Conservation (phyloP, 2,329 filamentous ascomycete genomes). For the Sclerotinia glacialis region DNA sequence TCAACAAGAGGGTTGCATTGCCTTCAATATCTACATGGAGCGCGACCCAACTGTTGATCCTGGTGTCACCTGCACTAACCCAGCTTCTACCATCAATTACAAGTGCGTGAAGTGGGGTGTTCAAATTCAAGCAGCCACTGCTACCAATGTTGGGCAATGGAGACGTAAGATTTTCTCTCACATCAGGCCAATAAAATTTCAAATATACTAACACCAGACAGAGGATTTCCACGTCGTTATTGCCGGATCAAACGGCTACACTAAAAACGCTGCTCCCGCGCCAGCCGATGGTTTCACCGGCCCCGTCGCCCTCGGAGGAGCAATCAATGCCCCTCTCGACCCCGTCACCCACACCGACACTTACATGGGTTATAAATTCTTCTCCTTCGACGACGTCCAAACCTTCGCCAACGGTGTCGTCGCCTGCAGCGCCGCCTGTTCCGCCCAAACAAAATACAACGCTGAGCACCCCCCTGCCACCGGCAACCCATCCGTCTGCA, state of each 20-base stretch:
- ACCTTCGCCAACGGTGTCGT: constrained; percentile 27
- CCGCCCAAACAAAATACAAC: constrained; percentile 41
- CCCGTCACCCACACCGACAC: constrained; percentile 32
- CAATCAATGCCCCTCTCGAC: constrained; percentile 39
- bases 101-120: constrained; percentile 42
- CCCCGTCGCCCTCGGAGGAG: constrained; percentile 37
- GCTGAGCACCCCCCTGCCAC: constrained; percentile 35
- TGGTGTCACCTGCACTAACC: constrained; percentile 38
- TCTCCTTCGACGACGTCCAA: constrained; percentile 28
- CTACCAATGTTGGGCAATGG: constrained; percentile 40
- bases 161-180: constrained; percentile 26
- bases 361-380: constrained; percentile 38
- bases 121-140: constrained; percentile 34
- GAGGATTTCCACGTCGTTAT: constrained; percentile 43
- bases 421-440: constrained; percentile 40
- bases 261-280: constrained; percentile 32
- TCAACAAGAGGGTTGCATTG: constrained; percentile 33
- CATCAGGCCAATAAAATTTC: too few relatives aligned
- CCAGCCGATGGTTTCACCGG: constrained; percentile 23
- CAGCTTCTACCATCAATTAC: constrained; percentile 39
- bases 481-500: constrained; percentile 40
- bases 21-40: constrained; percentile 42
- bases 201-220: constrained; percentile 8
- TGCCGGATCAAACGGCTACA: constrained; percentile 46
- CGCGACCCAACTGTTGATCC: constrained; percentile 40